These are phyloP conservation scores for Epichloe amarillans DNA, from an alignment of 2,329 filamentous ascomycete genomes.

Conservation along the genomic window DNA sequence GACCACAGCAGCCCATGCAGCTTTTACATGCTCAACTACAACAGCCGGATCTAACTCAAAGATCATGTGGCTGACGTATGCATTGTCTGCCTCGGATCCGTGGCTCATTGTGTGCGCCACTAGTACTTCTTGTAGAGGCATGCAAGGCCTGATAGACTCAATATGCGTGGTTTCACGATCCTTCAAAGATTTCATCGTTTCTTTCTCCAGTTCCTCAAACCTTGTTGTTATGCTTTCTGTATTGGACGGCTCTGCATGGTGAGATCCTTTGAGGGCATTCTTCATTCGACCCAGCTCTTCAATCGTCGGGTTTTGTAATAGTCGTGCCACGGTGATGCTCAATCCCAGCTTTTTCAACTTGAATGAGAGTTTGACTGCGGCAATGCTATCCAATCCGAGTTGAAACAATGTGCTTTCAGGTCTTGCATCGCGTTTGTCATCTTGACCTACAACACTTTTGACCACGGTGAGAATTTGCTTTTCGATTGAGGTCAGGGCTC, in stretches of 20 bases:
- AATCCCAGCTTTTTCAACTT: constrained; percentile 20
- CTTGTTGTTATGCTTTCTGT: not conserved
- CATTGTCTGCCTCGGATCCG: constrained; percentile 12
- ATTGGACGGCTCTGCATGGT: not conserved
- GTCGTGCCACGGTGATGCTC: constrained; percentile 17
- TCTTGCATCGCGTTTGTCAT: not conserved
- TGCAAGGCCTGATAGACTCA: constrained; percentile 8
- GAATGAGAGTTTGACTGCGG: constrained; percentile 21
- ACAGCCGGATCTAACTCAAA: constrained; percentile 14
- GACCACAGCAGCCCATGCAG: constrained; percentile 14
- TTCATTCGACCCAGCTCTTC: constrained; percentile 16
- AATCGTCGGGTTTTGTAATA: constrained; percentile 20
- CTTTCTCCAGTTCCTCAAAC: not conserved
- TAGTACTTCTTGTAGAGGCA: constrained; percentile 9
- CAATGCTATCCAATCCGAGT: constrained; percentile 24
- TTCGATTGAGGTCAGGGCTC: not conserved
- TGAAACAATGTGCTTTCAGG: constrained; percentile 16
- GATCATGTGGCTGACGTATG: constrained; percentile 22
- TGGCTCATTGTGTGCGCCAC: constrained; percentile 21
- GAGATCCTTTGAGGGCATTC: not conserved
- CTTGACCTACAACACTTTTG: not conserved
- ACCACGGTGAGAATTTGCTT: not conserved
- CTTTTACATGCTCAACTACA: constrained; percentile 9
- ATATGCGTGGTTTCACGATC: not conserved
- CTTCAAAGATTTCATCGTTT: not conserved